These are phyloP conservation scores for Odontarrhena argentea DNA, from an alignment of 345 rosid genomes.

Conservation along the genomic window DNA sequence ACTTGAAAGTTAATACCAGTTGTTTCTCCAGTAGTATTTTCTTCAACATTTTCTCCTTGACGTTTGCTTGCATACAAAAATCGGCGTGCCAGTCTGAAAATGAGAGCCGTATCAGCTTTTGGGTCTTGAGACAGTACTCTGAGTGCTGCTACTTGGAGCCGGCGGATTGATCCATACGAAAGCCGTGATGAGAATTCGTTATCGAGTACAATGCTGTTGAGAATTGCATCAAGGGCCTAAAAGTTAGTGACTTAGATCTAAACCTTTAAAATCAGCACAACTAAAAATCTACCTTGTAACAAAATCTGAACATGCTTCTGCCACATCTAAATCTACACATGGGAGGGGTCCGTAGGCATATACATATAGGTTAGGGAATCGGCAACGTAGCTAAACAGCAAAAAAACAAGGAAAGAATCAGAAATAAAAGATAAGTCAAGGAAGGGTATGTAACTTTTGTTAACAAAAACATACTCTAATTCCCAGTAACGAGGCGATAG, in stretches of 20 bases:
- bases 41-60: slow-evolving; percentile 26
- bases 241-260: slow-evolving; percentile 5
- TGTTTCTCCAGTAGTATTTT: slow-evolving; percentile 19
- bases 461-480: slow-evolving; percentile 56
- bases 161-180: slow-evolving; percentile 81
- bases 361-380: slow-evolving; percentile 70
- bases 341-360: slow-evolving; percentile 89
- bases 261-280: slow-evolving; percentile 20
- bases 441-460: slow-evolving; percentile 5
- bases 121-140: slow-evolving; percentile 72
- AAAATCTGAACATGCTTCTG: slow-evolving; percentile 81
- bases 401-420: slow-evolving; percentile 4
- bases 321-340: slow-evolving; percentile 68
- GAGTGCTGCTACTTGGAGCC: slow-evolving; percentile 82
- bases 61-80: slow-evolving; percentile 55
- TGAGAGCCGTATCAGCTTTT: slow-evolving; percentile 59
- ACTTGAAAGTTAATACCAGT: slow-evolving; percentile 29
- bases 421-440: slow-evolving; percentile 7
- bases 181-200: slow-evolving; percentile 91
- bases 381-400: slow-evolving; percentile 54
- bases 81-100: slow-evolving; percentile 70
- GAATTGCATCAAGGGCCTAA: slow-evolving; percentile 40
- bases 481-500: slow-evolving; percentile 85
- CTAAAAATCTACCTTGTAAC: slow-evolving; percentile 64
- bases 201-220: slow-evolving; percentile 78